Conservation (phyloP, 2,329 filamentous ascomycete genomes). For the Bimuria novae-zelandiae region DNA sequence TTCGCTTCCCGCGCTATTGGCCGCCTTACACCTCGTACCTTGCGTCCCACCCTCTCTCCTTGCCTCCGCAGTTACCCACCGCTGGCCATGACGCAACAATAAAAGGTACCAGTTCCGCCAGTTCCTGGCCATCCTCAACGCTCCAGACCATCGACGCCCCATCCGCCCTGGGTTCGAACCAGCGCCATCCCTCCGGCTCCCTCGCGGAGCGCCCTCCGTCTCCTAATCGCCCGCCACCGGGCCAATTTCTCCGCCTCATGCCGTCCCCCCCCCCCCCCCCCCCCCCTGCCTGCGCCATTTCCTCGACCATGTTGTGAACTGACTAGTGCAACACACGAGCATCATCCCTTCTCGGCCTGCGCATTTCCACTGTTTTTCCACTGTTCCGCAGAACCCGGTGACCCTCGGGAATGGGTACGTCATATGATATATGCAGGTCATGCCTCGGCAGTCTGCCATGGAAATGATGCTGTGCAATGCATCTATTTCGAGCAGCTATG, state of each 20-base stretch:
- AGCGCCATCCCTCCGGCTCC: slow-evolving; percentile 12
- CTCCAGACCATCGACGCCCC: slow-evolving; percentile 12
- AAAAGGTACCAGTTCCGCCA: not conserved
- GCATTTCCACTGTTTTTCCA: not conserved
- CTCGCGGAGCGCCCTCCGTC: not conserved
- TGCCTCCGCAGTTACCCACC: not conserved
- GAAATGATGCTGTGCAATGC: no score
- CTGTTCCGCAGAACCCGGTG: not conserved
- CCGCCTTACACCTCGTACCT: not conserved
- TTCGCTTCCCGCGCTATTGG: not conserved
- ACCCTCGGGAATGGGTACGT: no score
- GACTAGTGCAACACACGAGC: not conserved
- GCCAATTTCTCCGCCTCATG: slow-evolving; percentile 4
- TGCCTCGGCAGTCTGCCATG: no score
- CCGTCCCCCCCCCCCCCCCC: not conserved
- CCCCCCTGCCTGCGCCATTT: not conserved
- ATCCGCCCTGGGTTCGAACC: slow-evolving; percentile 16
- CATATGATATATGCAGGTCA: no score
- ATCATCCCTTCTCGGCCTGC: not conserved
- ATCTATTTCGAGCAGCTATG: no score
- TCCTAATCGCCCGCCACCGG: no score
- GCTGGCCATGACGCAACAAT: not conserved
- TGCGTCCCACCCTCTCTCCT: not conserved
- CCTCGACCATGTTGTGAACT: not conserved
- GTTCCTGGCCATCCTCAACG: no score